Percentiles rank a stretch among this genome's conserved stretches.
phyloP scores from a whole-genome alignment of 208 protist genomes.

The Leishmania gerbilli region DNA sequence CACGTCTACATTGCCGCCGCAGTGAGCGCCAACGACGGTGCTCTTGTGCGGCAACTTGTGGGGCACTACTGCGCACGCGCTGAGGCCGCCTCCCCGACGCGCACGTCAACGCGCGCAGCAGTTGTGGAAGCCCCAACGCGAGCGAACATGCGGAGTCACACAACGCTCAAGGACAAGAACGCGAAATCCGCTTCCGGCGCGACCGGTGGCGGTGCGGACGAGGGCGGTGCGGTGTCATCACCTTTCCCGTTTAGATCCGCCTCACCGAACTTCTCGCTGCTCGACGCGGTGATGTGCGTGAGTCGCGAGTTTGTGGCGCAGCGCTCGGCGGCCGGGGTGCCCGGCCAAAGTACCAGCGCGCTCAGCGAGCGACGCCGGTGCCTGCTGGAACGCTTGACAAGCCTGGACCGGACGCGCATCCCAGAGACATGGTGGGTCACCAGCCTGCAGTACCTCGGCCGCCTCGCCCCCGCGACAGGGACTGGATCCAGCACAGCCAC shows the following conservation, averaged over 20 bases:
- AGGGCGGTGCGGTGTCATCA: not conserved
- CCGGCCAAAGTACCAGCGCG: constrained; percentile 21
- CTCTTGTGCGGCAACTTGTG: constrained; percentile 61
- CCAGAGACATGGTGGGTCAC: constrained; percentile 78
- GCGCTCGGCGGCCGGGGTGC: constrained; percentile 19
- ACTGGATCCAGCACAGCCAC: not conserved
- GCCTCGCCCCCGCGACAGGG: constrained; percentile 3
- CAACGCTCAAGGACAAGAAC: not conserved
- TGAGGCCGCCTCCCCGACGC: not conserved
- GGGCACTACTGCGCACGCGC: constrained; percentile 35
- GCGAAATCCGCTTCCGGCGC: not conserved
- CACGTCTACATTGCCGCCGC: constrained; percentile 40
- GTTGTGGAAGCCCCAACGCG: constrained; percentile 3
- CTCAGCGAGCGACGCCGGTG: constrained; percentile 34
- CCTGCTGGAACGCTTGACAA: constrained; percentile 53
- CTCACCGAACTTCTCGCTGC: constrained; percentile 52
- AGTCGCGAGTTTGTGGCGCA: constrained; percentile 76
- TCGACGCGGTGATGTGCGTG: constrained; percentile 75
- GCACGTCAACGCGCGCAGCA: not conserved
- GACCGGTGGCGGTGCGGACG: not conserved
- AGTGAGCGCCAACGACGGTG: constrained; percentile 44
- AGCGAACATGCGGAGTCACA: not conserved
- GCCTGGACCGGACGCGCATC: constrained; percentile 62
- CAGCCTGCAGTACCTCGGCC: constrained; percentile 28
- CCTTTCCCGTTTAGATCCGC: constrained; percentile 1